Percentiles rank a stretch among this genome's conserved stretches.
phyloP scores from a whole-genome alignment of 768 basidiomycete species.

The Suillus placidus region DNA sequence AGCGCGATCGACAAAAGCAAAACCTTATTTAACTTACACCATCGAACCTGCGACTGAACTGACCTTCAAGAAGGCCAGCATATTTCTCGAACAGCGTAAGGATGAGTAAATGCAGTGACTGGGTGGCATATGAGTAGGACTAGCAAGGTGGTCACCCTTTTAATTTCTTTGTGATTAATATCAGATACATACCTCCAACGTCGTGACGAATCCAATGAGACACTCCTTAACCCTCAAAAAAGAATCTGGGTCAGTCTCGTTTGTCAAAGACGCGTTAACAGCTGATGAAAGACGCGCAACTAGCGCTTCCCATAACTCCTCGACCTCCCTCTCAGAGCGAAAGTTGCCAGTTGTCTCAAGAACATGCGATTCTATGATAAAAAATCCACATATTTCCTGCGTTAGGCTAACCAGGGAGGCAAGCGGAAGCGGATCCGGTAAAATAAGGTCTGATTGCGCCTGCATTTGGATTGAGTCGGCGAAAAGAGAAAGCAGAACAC shows the following conservation, averaged over 20 bases:
- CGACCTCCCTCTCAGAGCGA: slow-evolving; percentile 88
- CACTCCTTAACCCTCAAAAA: slow-evolving; percentile 85
- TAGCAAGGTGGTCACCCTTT: slow-evolving; percentile 33
- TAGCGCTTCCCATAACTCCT: slow-evolving; percentile 93
- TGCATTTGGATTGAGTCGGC: slow-evolving; percentile 36
- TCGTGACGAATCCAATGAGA: slow-evolving; percentile 85
- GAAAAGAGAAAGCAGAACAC: not conserved
- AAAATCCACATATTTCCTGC: slow-evolving; percentile 96
- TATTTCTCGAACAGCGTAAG: slow-evolving; percentile 92
- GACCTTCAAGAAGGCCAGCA: slow-evolving; percentile 73
- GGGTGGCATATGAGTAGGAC: slow-evolving; percentile 87
- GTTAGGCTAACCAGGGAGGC: slow-evolving; percentile 73
- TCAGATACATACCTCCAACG: slow-evolving; percentile 69
- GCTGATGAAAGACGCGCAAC: slow-evolving; percentile 71
- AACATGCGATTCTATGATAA: slow-evolving; percentile 94
- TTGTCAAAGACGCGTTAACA: slow-evolving; percentile 70
- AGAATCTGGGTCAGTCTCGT: slow-evolving; percentile 77
- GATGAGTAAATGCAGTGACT: slow-evolving; percentile 80
- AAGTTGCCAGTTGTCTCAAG: slow-evolving; percentile 87
- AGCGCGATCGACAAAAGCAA: slow-evolving; percentile 4
- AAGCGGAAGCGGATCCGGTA: slow-evolving; percentile 72
- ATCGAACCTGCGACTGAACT: slow-evolving; percentile 83
- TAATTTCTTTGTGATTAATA: not conserved
- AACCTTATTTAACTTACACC: slow-evolving; percentile 49
- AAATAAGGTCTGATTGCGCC: slow-evolving; percentile 97